phyloP scores from a whole-genome alignment of 768 basidiomycete species.

The Leccinum obscurum region DNA sequence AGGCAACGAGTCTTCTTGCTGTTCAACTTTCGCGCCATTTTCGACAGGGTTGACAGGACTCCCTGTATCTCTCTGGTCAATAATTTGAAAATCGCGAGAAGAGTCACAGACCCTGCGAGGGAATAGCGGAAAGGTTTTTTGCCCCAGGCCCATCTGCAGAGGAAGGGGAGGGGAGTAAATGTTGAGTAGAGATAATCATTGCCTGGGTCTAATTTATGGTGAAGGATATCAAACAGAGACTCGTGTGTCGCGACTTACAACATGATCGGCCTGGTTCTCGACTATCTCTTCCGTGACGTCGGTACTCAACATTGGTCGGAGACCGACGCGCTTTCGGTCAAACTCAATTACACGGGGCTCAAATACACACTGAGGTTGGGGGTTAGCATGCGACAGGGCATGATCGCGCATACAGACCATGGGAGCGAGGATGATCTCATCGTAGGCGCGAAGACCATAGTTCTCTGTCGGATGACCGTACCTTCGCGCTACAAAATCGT shows the following conservation, averaged over 20 bases:
- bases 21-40: slow-evolving; percentile 33
- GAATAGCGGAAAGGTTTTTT: slow-evolving; percentile 22
- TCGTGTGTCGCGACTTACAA: slow-evolving; percentile 38
- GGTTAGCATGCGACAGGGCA: not conserved
- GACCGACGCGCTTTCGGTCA: slow-evolving; percentile 63
- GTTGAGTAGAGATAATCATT: slow-evolving; percentile 89
- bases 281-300: slow-evolving; percentile 79
- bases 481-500: slow-evolving; percentile 84
- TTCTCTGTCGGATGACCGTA: slow-evolving; percentile 80
- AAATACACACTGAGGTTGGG: slow-evolving; percentile 70
- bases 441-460: slow-evolving; percentile 88
- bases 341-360: slow-evolving; percentile 94
- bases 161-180: slow-evolving; percentile 53
- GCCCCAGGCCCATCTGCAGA: slow-evolving; percentile 27
- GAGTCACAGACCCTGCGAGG: slow-evolving; percentile 25
- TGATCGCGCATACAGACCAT: slow-evolving; percentile 59
- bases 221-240: slow-evolving; percentile 2
- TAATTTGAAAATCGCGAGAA: not conserved
- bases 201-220: slow-evolving; percentile 69
- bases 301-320: slow-evolving; percentile 48
- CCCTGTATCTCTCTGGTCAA: slow-evolving; percentile 14
- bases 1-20: slow-evolving; percentile 35
- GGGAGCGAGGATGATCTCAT: slow-evolving; percentile 92
- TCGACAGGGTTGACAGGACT: slow-evolving; percentile 25
- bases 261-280: slow-evolving; percentile 51